phyloP scores from a whole-genome alignment of 768 basidiomycete species.

The Cystobasidium onofrii region DNA sequence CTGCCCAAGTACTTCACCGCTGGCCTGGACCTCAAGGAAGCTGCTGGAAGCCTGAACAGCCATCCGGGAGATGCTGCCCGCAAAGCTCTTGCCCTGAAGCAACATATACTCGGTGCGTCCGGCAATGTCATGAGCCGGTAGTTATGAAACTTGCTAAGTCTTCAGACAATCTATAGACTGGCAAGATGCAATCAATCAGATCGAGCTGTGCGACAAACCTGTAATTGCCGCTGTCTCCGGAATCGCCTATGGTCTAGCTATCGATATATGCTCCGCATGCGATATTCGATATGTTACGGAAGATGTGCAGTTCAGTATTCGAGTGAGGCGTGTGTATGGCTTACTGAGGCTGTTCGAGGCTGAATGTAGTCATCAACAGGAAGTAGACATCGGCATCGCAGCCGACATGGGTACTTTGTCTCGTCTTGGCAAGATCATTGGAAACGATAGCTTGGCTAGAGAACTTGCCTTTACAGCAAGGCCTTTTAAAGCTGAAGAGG shows the following conservation, averaged over 20 bases:
- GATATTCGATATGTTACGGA: slow-evolving; percentile 68
- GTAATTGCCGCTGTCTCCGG: slow-evolving; percentile 78
- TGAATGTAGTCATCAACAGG: slow-evolving; percentile 66
- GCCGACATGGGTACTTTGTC: slow-evolving; percentile 82
- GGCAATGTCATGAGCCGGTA: slow-evolving; percentile 45
- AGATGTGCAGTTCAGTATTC: slow-evolving; percentile 38
- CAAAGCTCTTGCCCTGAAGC: slow-evolving; percentile 46
- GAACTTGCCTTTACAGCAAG: slow-evolving; percentile 72
- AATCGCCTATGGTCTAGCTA: slow-evolving; percentile 60
- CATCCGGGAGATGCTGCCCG: slow-evolving; percentile 52
- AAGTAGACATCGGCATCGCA: slow-evolving; percentile 74
- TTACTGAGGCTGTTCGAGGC: slow-evolving; percentile 71
- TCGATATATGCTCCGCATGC: slow-evolving; percentile 67
- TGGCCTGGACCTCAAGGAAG: slow-evolving; percentile 63
- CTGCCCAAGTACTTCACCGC: slow-evolving; percentile 70
- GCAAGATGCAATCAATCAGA: slow-evolving; percentile 62
- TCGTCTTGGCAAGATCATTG: slow-evolving; percentile 66
- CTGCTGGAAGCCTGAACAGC: slow-evolving; percentile 18
- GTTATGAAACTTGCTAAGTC: slow-evolving; percentile 41
- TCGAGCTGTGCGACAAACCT: slow-evolving; percentile 64
- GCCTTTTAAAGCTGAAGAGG: slow-evolving; percentile 62
- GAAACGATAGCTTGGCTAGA: slow-evolving; percentile 61
- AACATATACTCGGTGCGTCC: slow-evolving; percentile 42
- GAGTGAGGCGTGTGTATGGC: slow-evolving; percentile 53
- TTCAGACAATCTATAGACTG: slow-evolving; percentile 47